Conservation (phyloP, 345 rosid species). For the Eucalyptus tenuipes region DNA sequence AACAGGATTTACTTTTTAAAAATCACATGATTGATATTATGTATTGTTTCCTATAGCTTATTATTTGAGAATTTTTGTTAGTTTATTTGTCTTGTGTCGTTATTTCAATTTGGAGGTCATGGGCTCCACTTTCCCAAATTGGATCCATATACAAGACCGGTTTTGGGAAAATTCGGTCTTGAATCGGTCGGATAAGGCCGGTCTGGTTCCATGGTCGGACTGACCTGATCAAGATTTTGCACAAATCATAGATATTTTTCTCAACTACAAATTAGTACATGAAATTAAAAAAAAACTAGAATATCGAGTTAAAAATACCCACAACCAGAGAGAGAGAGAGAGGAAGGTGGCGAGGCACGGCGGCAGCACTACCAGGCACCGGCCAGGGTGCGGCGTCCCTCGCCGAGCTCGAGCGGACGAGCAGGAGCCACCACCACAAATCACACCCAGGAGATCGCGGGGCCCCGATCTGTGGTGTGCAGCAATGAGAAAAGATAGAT, state of each 20-base stretch:
- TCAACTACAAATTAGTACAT: background rate
- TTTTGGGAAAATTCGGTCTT: background rate
- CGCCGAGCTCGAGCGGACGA: background rate
- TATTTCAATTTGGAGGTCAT: background rate
- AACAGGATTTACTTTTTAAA: accelerated
- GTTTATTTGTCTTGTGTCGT: background rate
- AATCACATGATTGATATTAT: background rate
- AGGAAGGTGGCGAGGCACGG: background rate
- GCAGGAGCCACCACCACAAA: background rate
- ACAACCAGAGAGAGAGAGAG: background rate
- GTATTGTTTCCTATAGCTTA: background rate
- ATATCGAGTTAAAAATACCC: background rate
- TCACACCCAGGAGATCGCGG: background rate
- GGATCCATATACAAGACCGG: accelerated
- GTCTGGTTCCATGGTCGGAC: background rate
- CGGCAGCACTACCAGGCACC: background rate
- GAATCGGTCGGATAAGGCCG: background rate
- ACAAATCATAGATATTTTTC: background rate
- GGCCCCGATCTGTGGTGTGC: too few relatives aligned
- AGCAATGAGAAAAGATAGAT: too few relatives aligned
- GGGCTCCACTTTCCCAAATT: background rate
- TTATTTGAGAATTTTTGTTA: background rate
- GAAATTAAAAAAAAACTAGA: background rate
- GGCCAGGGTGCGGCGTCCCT: background rate
- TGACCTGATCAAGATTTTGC: background rate